Evolutionary conservation across 2,329 filamentous ascomycete species (phyloP), one percentile per base, ranked within the genome.

Genomic region (Beauveria asiatica): DNA sequence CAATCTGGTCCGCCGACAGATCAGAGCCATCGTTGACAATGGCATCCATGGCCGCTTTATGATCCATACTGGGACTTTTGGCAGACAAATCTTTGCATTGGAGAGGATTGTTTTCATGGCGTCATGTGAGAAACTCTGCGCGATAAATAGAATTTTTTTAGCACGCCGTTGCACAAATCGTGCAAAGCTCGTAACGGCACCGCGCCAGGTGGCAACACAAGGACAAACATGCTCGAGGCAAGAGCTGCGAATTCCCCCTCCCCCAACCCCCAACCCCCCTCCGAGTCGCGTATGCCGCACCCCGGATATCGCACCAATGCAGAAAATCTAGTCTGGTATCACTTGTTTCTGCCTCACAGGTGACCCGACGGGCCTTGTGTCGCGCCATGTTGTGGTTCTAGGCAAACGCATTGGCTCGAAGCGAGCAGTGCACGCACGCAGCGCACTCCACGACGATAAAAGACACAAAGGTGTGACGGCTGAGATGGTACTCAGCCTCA

Each of bases 1-100:
- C 67, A 45, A 78, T 73, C 61, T 81, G 69, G 8, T 71, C 63
- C 4, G 66, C 58, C 10, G 70, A 70, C 21, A 79, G 69, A 33
- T 59, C 46, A 25, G 49, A 51, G 39, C 48, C 45, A 39, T 37
- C 51, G 46, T 55, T 10, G 46, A 51, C 42, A 27, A 54, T 53
- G 8, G 49, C 57, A 9, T 59, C 49, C 49, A 50, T 57, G 7
- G 44, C 33, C 27, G 45, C 8, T 9, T 27, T 4, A 42, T 11
- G 17, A 25, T 39, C 21, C 30, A 53, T 53, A 17, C 23, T 33
- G 23, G 6, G 19, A 55, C 11, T 23, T 13, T 41, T 9, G n/a
- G 23, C 21, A 7, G 45, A 21, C 10, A 8, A 37, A 19, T 16
- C 2, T 42, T 42, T 5, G 44, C 44, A 46, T n/a, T 13, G 3